phyloP scores from a whole-genome alignment of 78 protist genomes.

The Thecamonas trahens region DNA sequence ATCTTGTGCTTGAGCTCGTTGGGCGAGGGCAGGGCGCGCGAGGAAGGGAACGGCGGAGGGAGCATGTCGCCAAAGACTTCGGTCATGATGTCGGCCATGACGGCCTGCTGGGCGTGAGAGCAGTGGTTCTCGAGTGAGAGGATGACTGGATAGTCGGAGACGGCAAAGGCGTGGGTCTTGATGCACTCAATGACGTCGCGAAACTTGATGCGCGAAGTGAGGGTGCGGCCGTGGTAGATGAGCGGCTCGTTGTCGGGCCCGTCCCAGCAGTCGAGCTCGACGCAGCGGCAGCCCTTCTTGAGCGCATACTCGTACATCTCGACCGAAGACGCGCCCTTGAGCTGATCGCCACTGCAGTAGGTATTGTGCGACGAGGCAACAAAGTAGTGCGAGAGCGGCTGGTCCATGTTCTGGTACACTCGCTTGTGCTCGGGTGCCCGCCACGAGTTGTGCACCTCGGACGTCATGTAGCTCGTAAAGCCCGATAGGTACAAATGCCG shows the following conservation, averaged over 20 bases:
- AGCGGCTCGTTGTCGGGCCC: conserved; percentile 76
- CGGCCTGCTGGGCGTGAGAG: conserved; percentile 11
- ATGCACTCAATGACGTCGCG: conserved; percentile 46
- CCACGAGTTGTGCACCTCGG: too few species aligned
- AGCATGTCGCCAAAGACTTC: background rate
- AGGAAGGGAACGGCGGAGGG: too few species aligned
- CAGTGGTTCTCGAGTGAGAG: conserved; percentile 75
- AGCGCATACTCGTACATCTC: conserved; percentile 41
- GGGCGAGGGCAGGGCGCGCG: background rate
- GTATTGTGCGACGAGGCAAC: conserved; percentile 81
- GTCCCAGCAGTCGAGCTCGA: conserved; percentile 85
- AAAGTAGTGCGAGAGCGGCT: conserved; percentile 65
- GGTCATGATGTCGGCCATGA: conserved; percentile 4
- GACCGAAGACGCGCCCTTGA: conserved; percentile 35
- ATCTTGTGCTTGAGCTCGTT: background rate
- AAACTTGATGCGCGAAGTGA: conserved; percentile 49
- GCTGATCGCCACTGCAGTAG: conserved; percentile 74
- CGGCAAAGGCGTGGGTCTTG: conserved; percentile 38
- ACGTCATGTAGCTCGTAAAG: too few species aligned
- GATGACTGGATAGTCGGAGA: conserved; percentile 72
- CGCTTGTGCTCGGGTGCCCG: too few species aligned
- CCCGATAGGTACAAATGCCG: too few species aligned
- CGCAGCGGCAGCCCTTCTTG: conserved; percentile 60
- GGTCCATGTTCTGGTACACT: conserved; percentile 52
- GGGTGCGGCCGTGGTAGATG: conserved; percentile 83